Evolutionary conservation across 2,329 filamentous ascomycete genomes (phyloP), one percentile per base, ranked within the genome.

Genomic region (Cordyceps farinosa): DNA sequence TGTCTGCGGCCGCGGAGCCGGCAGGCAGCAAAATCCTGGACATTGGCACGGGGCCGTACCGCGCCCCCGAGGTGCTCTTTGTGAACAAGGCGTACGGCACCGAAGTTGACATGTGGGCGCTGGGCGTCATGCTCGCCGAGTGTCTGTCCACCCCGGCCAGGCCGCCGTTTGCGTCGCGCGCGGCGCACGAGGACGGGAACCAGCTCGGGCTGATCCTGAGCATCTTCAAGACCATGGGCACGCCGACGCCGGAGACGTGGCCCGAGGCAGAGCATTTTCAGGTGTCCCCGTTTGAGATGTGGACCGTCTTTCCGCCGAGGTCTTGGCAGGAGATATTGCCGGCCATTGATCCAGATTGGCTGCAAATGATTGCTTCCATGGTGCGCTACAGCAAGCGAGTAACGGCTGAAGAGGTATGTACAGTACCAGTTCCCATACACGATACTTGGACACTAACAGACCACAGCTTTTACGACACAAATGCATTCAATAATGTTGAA

Each of bases 191-290:
- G 69, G 83, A 98, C 57, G 95, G 96, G 0, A 98, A 91, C 71
- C 95, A 99, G 76, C 81, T 99, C 45, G 90, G 91, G 0, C 80
- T 99, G 57, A 94, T 99, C 63, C 83, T 93, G 60, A 97, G 92
- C 71, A 94, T 98, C 42, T 98, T 99, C 77, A 88, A 90, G 76
- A 96, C 89, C 0, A 76, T 99, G 7, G 96, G 96, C 1, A 97
- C 93, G 1, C 95, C 95, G 0, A 90, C 89, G 51, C 76, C 82
- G n/a, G 80, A 88, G 59, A 86, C 80, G 0, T 99, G 95, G 95
- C 95, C 95, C 2, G 91, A 93, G 75, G 90, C 91, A 5, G 76
- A 76, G 11, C 71, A 72, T 1, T 89, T 96, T 70, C 80, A 76
- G 64, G 86, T 87, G 1, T 90, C 90, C 0, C 95, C 97, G 22